A percentile compares a stretch with the other conserved stretches of the same genome.
Evolutionary conservation across 1,284 basidiomycete species (phyloP).

Genomic region (Microbotryum lychnidis-dioicae): DNA sequence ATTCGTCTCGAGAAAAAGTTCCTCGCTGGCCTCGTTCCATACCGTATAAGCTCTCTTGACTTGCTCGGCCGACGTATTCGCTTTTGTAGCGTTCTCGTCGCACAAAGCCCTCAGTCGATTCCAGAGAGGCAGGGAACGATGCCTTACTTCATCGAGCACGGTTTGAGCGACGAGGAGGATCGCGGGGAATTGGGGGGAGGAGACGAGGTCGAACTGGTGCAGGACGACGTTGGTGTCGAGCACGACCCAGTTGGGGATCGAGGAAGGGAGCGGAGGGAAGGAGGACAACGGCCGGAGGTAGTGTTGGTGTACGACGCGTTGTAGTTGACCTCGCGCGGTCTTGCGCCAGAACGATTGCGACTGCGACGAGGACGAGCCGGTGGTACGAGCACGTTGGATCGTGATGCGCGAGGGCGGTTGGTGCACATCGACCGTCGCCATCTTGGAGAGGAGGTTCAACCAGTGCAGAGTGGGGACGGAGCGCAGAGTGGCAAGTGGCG

Average conservation of each 20-base stretch:
- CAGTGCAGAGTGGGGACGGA: no score
- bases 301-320: constrained; percentile 91
- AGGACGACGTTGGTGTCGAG: constrained; percentile 96
- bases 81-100: constrained; percentile 47
- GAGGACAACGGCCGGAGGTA: constrained; percentile 88
- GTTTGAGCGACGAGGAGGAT: constrained; percentile 83
- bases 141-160: constrained; percentile 89
- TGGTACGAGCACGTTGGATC: constrained; percentile 17
- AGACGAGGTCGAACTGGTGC: constrained; percentile 86
- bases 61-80: not conserved
- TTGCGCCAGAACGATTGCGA: constrained; percentile 46
- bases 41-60: constrained; percentile 25
- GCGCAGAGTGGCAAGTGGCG: no score
- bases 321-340: constrained; percentile 85
- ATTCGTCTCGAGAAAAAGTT: constrained; percentile 57
- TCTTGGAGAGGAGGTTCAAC: no score
- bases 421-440: not conserved
- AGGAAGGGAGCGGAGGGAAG: constrained; percentile 70
- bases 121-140: constrained; percentile 85
- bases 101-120: constrained; percentile 78
- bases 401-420: constrained; percentile 9
- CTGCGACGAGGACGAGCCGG: constrained; percentile 2
- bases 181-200: constrained; percentile 52
- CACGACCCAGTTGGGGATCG: constrained; percentile 67
- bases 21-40: constrained; percentile 39